Conservation (phyloP, 2,329 filamentous ascomycete species). For the Cercospora sp. region DNA sequence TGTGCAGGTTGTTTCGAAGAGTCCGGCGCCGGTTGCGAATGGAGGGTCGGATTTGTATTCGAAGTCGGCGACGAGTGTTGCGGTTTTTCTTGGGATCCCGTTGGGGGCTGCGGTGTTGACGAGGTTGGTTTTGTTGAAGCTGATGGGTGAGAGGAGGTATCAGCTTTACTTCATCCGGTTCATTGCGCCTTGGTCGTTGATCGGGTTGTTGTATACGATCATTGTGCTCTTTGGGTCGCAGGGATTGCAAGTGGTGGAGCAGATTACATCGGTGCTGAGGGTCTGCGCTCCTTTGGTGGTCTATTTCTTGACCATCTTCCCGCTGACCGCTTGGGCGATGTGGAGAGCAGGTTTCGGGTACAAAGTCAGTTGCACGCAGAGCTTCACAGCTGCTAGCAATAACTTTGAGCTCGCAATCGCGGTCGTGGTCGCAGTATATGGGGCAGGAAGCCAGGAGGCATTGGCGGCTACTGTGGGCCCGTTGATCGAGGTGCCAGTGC, state of each 20-base stretch:
- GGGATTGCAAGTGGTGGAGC: constrained; percentile 72
- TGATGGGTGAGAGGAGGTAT: constrained; percentile 63
- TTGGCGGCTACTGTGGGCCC: constrained; percentile 81
- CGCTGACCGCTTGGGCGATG: constrained; percentile 62
- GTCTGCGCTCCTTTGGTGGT: constrained; percentile 79
- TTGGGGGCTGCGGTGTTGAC: constrained; percentile 78
- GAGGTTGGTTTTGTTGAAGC: constrained; percentile 59
- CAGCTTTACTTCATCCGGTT: constrained; percentile 68
- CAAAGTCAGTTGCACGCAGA: constrained; percentile 69
- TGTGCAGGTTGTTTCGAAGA: constrained; percentile 62
- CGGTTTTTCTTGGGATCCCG: constrained; percentile 79
- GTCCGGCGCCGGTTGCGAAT: constrained; percentile 43
- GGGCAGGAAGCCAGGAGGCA: constrained; percentile 74
- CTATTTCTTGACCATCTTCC: constrained; percentile 73
- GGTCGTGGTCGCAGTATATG: constrained; percentile 79
- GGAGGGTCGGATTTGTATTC: constrained; percentile 39
- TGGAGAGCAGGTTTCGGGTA: constrained; percentile 73
- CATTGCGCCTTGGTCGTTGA: constrained; percentile 71
- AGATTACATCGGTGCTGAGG: constrained; percentile 78
- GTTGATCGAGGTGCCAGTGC: constrained; percentile 80
- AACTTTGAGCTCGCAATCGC: constrained; percentile 93
- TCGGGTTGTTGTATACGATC: constrained; percentile 85
- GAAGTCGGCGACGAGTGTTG: constrained; percentile 73
- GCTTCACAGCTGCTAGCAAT: constrained; percentile 87
- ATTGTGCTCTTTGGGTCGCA: constrained; percentile 82